A percentile compares a stretch with the other conserved stretches of the same genome.
Evolutionary conservation across 306 rosid species (phyloP).

Genomic region (Spatholobus suberectus): DNA sequence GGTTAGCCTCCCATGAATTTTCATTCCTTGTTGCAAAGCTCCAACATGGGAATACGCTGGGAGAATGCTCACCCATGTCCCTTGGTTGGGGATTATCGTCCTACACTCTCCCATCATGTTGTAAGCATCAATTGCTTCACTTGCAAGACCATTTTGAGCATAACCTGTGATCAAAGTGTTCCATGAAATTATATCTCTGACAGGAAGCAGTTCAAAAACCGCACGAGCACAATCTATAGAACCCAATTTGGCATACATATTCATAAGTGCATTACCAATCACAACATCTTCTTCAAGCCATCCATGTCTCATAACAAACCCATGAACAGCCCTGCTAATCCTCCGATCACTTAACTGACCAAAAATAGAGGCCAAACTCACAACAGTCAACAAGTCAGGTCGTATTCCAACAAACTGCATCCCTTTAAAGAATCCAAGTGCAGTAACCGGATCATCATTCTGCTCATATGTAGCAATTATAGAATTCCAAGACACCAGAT

Average conservation of each 20-base stretch:
- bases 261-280: constrained; percentile 46
- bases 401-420: constrained; percentile 49
- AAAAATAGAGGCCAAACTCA: constrained; percentile 55
- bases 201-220: constrained; percentile 50
- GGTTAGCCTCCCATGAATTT: constrained; percentile 51
- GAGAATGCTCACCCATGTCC: constrained; percentile 65
- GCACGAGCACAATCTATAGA: constrained; percentile 40
- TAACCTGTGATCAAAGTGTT: constrained; percentile 58
- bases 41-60: constrained; percentile 63
- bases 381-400: constrained; percentile 54
- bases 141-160: constrained; percentile 60
- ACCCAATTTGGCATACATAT: constrained; percentile 56
- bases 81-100: constrained; percentile 48
- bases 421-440: constrained; percentile 44
- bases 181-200: constrained; percentile 54
- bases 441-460: constrained; percentile 48
- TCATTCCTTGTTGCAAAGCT: constrained; percentile 60
- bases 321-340: constrained; percentile 50
- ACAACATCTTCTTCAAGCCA: constrained; percentile 48
- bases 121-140: constrained; percentile 51
- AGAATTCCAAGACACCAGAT: constrained; percentile 55
- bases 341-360: constrained; percentile 50
- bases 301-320: constrained; percentile 39
- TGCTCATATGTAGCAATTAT: constrained; percentile 55
- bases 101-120: constrained; percentile 47